A percentile compares a stretch with the other conserved stretches of the same genome.
Evolutionary conservation across 495 filamentous ascomycete genomes (phyloP).

Genomic region (Penicillium coffeae): DNA sequence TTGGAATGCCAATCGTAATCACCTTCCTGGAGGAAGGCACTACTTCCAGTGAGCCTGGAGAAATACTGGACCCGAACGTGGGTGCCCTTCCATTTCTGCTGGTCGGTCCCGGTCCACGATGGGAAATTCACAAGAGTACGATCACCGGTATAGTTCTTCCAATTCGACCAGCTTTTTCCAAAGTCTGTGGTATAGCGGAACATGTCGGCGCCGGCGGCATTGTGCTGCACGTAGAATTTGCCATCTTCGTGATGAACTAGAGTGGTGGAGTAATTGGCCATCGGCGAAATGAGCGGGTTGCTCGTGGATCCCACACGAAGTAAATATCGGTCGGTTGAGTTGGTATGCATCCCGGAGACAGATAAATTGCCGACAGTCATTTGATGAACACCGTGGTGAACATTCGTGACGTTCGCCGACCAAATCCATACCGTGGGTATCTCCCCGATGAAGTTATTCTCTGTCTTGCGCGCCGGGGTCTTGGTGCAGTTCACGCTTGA

Average conservation of each 20-base stretch:
- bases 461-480: slow-evolving; percentile 16
- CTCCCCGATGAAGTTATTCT: slow-evolving; percentile 38
- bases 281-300: slow-evolving; percentile 56
- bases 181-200: slow-evolving; percentile 64
- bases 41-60: slow-evolving; percentile 62
- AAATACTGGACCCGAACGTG: slow-evolving; percentile 68
- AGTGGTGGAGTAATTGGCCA: slow-evolving; percentile 55
- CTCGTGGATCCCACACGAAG: slow-evolving; percentile 52
- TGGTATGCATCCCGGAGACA: slow-evolving; percentile 30
- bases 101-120: slow-evolving; percentile 58
- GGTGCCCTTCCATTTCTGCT: slow-evolving; percentile 61
- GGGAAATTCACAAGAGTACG: slow-evolving; percentile 41
- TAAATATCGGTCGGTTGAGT: slow-evolving; percentile 53
- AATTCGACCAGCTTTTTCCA: slow-evolving; percentile 55
- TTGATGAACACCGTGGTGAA: slow-evolving; percentile 61
- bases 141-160: slow-evolving; percentile 51
- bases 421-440: slow-evolving; percentile 54
- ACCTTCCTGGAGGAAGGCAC: slow-evolving; percentile 59
- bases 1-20: slow-evolving; percentile 42
- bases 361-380: slow-evolving; percentile 57
- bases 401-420: slow-evolving; percentile 50
- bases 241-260: slow-evolving; percentile 44
- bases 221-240: slow-evolving; percentile 51
- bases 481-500: slow-evolving; percentile 43
- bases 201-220: slow-evolving; percentile 59